Conservation (phyloP, 495 filamentous ascomycete genomes). For the Delitschia confertaspora region DNA sequence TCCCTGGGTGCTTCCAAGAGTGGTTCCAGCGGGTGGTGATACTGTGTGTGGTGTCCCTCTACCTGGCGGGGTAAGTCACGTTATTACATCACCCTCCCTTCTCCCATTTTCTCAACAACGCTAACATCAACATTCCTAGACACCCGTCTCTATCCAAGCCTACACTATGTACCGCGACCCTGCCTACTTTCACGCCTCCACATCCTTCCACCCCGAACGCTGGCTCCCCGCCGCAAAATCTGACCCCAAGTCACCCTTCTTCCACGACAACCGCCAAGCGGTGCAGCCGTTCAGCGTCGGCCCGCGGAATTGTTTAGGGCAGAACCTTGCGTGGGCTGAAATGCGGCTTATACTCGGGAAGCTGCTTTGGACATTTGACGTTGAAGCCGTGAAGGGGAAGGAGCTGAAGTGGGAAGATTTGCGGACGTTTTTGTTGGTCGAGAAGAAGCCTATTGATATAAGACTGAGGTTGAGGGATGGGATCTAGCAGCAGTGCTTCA, state of each 20-base stretch:
- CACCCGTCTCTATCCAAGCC: too few relatives aligned
- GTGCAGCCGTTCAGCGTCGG: slow-evolving; percentile 5
- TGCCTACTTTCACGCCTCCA: neutral
- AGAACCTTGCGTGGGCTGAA: slow-evolving; percentile 6
- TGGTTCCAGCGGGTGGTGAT: slow-evolving; percentile 15
- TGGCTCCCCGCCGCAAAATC: neutral
- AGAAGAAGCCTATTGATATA: slow-evolving; percentile 1
- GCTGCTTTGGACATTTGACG: slow-evolving; percentile 7
- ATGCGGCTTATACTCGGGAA: slow-evolving; percentile 3
- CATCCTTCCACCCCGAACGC: slow-evolving; percentile 1
- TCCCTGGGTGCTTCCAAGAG: slow-evolving; percentile 15
- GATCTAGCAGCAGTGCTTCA: too few relatives aligned
- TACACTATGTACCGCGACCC: too few relatives aligned
- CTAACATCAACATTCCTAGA: neutral
- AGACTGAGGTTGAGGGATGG: neutral
- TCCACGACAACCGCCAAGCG: neutral
- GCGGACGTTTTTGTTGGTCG: slow-evolving; percentile 3
- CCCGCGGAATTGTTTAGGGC: slow-evolving; percentile 3
- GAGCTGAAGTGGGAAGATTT: neutral
- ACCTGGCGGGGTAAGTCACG: slow-evolving; percentile 21
- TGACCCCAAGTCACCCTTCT: neutral
- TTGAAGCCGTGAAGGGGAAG: neutral
- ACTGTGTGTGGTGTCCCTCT: slow-evolving; percentile 17
- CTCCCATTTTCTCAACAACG: neutral
- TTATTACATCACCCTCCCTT: neutral